Conservation (phyloP, 176 grass and related monocot species). For the Paspalum vaginatum region DNA sequence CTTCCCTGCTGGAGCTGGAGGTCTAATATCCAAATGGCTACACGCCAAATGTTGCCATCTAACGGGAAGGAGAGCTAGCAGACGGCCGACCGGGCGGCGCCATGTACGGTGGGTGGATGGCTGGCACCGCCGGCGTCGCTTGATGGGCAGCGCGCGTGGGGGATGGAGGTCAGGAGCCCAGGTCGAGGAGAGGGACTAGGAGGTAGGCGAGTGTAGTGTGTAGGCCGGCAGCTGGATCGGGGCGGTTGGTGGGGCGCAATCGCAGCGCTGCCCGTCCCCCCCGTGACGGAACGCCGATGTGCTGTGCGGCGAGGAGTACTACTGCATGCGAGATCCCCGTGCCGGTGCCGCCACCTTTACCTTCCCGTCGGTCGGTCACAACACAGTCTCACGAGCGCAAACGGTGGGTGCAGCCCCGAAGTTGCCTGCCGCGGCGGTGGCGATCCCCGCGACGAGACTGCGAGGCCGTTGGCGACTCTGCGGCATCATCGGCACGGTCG, state of each 20-base stretch:
- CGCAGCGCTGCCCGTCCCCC: slow-evolving; percentile 20
- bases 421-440: too few relatives aligned
- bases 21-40: neutral
- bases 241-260: slow-evolving; percentile 38
- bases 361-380: too few relatives aligned
- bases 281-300: too few relatives aligned
- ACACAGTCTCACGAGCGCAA: too few relatives aligned
- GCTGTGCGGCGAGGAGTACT: too few relatives aligned
- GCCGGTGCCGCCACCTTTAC: too few relatives aligned
- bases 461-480: too few relatives aligned
- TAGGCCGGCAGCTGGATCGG: slow-evolving; percentile 17
- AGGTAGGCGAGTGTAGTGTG: too few relatives aligned
- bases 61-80: neutral
- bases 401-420: too few relatives aligned
- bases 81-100: neutral
- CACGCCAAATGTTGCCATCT: slow-evolving; percentile 6
- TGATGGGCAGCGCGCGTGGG: neutral
- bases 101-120: neutral
- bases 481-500: too few relatives aligned
- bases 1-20: neutral
- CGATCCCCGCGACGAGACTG: neutral
- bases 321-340: neutral
- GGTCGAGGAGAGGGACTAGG: too few relatives aligned
- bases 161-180: too few relatives aligned
- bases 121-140: neutral